Evolutionary conservation across 495 filamentous ascomycete genomes (phyloP), one percentile per base, ranked within the genome.

Genomic region (Aspergillus hancockii): DNA sequence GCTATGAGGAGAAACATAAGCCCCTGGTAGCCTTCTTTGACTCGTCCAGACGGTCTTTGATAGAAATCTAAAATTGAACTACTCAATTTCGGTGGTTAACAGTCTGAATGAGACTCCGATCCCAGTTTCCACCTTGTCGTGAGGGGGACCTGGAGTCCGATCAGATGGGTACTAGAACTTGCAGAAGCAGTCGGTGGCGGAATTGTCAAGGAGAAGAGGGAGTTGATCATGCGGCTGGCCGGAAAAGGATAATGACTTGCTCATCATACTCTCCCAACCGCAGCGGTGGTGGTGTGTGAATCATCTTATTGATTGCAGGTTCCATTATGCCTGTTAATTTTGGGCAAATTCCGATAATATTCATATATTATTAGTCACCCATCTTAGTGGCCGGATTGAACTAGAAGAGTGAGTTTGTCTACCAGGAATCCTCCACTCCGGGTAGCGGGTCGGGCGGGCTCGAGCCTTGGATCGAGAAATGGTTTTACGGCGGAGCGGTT

Each of bases 221-320:
- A 30, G 46, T 18, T 60, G 46, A 55, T 59, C 50, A 55, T 63
- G 61, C 61, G 52, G 52, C 50, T 47, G 53, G 61, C 55, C 61
- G 45, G 41, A 47, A 47, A 47, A 13, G 43, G 43, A 28, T 57
- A 43, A 30, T 18, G 31, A 14, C 25, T 5, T 55, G 38, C 51
- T 32, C 50, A 49, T 41, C 18, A 32, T 52, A 38, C 30, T 10
- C 8, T n/a, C n/a, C n/a, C 4, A 45, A 45, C n/a, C n/a, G 18
- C n/a, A 19, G 41, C n/a, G 16, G 16, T 47, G 21, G 21, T 47
- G 43, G 43, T 47, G 43, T 47, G 19, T 23, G 43, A 47, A 23
- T 47, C 8, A 41, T 41, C n/a, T 41, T 41, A 41, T 16, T 41
- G 38, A 41, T n/a, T 12, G 14, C 16, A 47, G 12, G 21, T 5